Evolutionary conservation across 352 stramenopile genomes (phyloP).

Genomic region (Blastocystis sp.): DNA sequence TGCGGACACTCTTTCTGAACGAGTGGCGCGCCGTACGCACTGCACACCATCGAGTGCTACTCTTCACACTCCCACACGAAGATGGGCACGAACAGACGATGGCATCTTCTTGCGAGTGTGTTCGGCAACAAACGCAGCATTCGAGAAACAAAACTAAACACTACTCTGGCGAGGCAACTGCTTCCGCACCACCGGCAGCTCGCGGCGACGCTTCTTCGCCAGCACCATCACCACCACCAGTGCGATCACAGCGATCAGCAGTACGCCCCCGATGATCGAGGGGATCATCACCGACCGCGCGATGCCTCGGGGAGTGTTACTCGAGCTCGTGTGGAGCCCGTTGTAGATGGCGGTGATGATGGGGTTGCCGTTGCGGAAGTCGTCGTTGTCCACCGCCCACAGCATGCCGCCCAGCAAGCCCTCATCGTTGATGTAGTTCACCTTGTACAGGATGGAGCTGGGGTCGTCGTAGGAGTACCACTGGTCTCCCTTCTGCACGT

Average conservation of each 20-base stretch:
- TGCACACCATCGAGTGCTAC: slow-evolving; percentile 6
- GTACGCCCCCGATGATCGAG: slow-evolving; percentile 1
- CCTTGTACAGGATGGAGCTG: slow-evolving; percentile 44
- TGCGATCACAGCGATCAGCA: slow-evolving; percentile 6
- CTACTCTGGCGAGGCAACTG: background rate
- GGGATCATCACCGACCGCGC: background rate
- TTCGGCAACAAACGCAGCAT: too few relatives aligned
- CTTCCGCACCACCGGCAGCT: background rate
- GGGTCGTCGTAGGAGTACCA: slow-evolving; percentile 60
- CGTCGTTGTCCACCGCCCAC: slow-evolving; percentile 63
- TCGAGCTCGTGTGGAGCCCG: background rate
- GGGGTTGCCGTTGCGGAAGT: slow-evolving; percentile 59
- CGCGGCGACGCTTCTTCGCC: background rate
- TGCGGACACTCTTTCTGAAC: background rate
- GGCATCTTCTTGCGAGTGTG: too few relatives aligned
- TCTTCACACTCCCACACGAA: too few relatives aligned
- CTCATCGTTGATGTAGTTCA: slow-evolving; percentile 49
- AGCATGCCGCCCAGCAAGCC: slow-evolving; percentile 50
- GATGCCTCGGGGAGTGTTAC: background rate
- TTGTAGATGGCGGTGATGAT: slow-evolving; percentile 39
- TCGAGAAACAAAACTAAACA: background rate
- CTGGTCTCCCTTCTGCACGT: slow-evolving; percentile 61
- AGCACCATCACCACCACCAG: background rate
- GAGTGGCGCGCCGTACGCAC: background rate
- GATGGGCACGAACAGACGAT: too few relatives aligned